phyloP scores from a whole-genome alignment of 495 filamentous ascomycete species.

The Podospora fimiseda region DNA sequence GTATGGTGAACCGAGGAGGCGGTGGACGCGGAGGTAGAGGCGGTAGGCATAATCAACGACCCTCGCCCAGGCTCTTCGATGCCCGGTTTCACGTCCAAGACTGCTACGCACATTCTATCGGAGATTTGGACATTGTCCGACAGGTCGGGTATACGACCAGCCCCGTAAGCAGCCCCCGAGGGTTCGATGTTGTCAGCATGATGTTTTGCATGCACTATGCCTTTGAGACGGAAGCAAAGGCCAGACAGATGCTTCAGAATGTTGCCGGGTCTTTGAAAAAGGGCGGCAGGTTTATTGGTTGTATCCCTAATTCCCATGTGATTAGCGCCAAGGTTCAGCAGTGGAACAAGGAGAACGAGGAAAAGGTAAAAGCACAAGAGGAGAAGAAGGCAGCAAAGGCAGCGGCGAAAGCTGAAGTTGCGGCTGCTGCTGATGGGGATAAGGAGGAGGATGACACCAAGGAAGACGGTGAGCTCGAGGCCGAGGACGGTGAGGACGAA shows the following conservation, averaged over 20 bases:
- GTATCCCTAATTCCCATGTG: conserved; percentile 88
- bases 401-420: conserved; percentile 18
- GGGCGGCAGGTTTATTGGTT: conserved; percentile 86
- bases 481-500: conserved; percentile 37
- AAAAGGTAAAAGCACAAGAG: conserved; percentile 42
- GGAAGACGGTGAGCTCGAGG: conserved; percentile 43
- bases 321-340: conserved; percentile 59
- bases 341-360: conserved; percentile 50
- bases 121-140: conserved; percentile 66
- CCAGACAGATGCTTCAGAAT: conserved; percentile 86
- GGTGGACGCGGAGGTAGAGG: conserved; percentile 51
- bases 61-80: conserved; percentile 58
- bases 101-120: conserved; percentile 77
- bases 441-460: conserved; percentile 11
- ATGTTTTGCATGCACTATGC: conserved; percentile 99
- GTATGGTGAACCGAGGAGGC: conserved; percentile 57
- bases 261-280: conserved; percentile 86
- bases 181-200: conserved; percentile 93
- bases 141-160: conserved; percentile 77
- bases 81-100: conserved; percentile 83
- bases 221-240: conserved; percentile 84
- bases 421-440: neutral
- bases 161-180: conserved; percentile 54
- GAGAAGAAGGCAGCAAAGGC: conserved; percentile 14
- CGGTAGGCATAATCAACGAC: conserved; percentile 40